Percentiles rank a stretch among this genome's conserved stretches.
Evolutionary conservation across 192 early-diverging fungal genomes (phyloP).

Genomic region (Pilaira anomala): DNA sequence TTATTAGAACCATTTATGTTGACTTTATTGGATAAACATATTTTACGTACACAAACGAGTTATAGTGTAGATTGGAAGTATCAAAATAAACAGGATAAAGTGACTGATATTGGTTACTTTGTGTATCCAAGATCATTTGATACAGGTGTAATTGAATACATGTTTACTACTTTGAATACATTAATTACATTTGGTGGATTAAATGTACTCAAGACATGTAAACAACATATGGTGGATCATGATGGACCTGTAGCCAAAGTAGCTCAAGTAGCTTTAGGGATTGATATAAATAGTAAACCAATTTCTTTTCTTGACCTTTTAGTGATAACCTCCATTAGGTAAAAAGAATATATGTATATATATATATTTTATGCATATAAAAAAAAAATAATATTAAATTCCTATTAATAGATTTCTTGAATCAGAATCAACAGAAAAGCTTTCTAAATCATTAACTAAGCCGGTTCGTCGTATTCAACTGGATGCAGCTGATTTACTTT

Average conservation of each 20-base stretch:
- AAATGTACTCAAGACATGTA: slow-evolving; percentile 38
- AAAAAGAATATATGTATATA: neutral
- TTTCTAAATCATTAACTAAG: slow-evolving; percentile 21
- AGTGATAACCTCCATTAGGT: slow-evolving; percentile 17
- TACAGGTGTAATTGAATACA: slow-evolving; percentile 64
- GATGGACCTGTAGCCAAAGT: neutral
- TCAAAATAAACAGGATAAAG: slow-evolving; percentile 6
- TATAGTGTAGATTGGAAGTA: slow-evolving; percentile 34
- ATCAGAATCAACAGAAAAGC: slow-evolving; percentile 30
- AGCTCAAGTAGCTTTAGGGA: slow-evolving; percentile 2
- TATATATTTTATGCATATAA: no score
- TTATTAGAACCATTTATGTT: slow-evolving; percentile 59
- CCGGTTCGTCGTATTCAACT: slow-evolving; percentile 48
- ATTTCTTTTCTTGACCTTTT: slow-evolving; percentile 23
- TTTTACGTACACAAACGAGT: slow-evolving; percentile 34
- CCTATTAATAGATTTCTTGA: slow-evolving; percentile 31
- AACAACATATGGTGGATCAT: slow-evolving; percentile 11
- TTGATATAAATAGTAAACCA: neutral
- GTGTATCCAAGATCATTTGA: slow-evolving; percentile 62
- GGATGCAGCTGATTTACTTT: slow-evolving; percentile 55
- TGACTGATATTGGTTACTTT: slow-evolving; percentile 41
- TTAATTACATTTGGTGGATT: slow-evolving; percentile 55
- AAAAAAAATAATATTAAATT: neutral
- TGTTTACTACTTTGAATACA: slow-evolving; percentile 51
- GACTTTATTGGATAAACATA: slow-evolving; percentile 45